Evolutionary conservation across 2,329 filamentous ascomycete species (phyloP).

Genomic region (Pseudogymnoascus sp.): DNA sequence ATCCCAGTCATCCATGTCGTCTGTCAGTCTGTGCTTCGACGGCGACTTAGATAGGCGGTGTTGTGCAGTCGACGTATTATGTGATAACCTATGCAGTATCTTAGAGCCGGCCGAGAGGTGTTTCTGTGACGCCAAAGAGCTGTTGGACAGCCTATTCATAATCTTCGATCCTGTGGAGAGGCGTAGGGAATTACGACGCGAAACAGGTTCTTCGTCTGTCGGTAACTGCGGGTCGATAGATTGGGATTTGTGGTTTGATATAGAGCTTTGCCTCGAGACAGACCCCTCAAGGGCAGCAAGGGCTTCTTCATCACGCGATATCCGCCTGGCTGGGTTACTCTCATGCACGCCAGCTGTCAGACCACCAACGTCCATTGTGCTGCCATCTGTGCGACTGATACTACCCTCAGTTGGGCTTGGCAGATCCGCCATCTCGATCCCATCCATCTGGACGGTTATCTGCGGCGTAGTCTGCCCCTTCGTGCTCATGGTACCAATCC

Average conservation of each 20-base stretch:
- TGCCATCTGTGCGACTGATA: neutral
- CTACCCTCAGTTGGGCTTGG: slow-evolving; percentile 15
- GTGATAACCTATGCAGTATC: slow-evolving; percentile 23
- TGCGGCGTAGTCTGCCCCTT: slow-evolving; percentile 29
- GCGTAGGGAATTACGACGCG: neutral
- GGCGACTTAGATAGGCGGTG: slow-evolving; percentile 30
- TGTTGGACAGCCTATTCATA: neutral
- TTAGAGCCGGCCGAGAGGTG: slow-evolving; percentile 10
- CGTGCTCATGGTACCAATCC: slow-evolving; percentile 37
- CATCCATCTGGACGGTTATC: slow-evolving; percentile 33
- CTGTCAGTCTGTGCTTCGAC: slow-evolving; percentile 1
- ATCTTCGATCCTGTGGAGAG: slow-evolving; percentile 1
- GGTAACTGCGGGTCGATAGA: neutral
- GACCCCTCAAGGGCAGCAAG: slow-evolving; percentile 18
- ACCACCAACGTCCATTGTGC: slow-evolving; percentile 2
- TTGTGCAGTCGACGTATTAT: slow-evolving; percentile 20
- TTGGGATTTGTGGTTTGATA: neutral
- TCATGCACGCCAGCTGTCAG: slow-evolving; percentile 6
- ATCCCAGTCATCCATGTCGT: slow-evolving; percentile 19
- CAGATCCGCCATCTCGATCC: slow-evolving; percentile 49
- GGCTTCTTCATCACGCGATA: slow-evolving; percentile 9
- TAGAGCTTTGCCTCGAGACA: slow-evolving; percentile 9
- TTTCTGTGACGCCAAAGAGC: neutral
- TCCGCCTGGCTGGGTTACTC: slow-evolving; percentile 2
- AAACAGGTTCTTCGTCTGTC: neutral